These are phyloP conservation scores for Starmera pachycereana DNA, from an alignment of 805 yeast genomes.

Conservation along the genomic window DNA sequence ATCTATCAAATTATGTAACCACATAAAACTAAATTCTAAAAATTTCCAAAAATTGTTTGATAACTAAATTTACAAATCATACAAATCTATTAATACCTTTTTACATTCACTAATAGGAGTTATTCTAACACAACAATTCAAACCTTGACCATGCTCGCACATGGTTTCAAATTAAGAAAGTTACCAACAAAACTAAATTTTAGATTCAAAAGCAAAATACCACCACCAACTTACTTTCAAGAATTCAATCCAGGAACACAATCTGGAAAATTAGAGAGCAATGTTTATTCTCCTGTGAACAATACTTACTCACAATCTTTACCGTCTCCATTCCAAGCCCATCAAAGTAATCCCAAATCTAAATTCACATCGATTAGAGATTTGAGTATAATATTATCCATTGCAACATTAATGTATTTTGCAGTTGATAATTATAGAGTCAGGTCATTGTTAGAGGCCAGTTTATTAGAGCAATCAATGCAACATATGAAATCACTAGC, in stretches of 20 bases:
- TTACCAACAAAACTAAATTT: not conserved
- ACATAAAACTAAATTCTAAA: too few species aligned
- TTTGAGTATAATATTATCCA: slow-evolving; percentile 30
- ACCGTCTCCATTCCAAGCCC: not conserved
- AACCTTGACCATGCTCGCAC: not conserved
- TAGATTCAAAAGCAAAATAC: slow-evolving; percentile 1
- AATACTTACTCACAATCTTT: not conserved
- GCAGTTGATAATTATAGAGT: slow-evolving; percentile 41
- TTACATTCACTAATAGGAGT: too few species aligned
- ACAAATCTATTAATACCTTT: too few species aligned
- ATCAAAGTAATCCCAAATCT: not conserved
- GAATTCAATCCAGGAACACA: not conserved
- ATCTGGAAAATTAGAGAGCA: too few species aligned
- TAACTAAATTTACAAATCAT: too few species aligned
- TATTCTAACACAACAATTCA: too few species aligned
- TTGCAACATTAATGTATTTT: slow-evolving; percentile 33
- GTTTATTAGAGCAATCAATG: slow-evolving; percentile 21
- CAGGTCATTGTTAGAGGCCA: slow-evolving; percentile 26
- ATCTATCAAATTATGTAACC: too few species aligned
- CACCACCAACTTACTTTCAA: slow-evolving; percentile 14
- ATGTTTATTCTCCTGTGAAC: too few species aligned
- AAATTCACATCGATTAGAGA: slow-evolving; percentile 23
- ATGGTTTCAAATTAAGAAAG: not conserved
- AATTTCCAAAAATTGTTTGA: too few species aligned
- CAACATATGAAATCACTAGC: slow-evolving; percentile 23